Evolutionary conservation across 1,284 basidiomycete genomes (phyloP).

Genomic region (Malassezia sympodialis): DNA sequence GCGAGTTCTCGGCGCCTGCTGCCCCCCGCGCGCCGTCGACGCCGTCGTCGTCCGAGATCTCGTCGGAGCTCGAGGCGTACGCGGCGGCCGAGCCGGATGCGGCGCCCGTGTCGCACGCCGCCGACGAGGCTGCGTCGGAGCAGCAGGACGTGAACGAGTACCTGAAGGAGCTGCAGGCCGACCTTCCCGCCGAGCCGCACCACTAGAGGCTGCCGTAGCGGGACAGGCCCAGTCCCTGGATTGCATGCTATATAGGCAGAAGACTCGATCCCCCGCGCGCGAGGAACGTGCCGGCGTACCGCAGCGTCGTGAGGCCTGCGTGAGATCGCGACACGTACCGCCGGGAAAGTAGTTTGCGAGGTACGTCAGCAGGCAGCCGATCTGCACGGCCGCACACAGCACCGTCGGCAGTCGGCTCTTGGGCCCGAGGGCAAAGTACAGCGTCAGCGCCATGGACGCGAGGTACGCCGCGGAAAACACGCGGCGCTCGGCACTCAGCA

Average conservation of each 20-base stretch:
- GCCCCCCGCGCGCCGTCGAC: constrained; percentile 48
- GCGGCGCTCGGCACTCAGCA: constrained; percentile 51
- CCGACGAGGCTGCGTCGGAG: constrained; percentile 26
- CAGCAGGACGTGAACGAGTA: constrained; percentile 47
- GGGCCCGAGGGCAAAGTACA: constrained; percentile 46
- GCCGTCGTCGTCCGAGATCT: constrained; percentile 48
- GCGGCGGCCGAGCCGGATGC: constrained; percentile 41
- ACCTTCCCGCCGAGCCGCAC: constrained; percentile 42
- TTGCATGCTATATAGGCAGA: constrained; percentile 27
- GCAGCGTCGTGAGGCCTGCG: constrained; percentile 32
- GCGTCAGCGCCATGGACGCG: constrained; percentile 34
- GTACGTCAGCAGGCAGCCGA: constrained; percentile 35
- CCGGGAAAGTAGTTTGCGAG: constrained; percentile 46
- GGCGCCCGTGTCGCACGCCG: constrained; percentile 25
- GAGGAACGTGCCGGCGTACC: constrained; percentile 38
- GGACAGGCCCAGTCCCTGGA: too few relatives aligned
- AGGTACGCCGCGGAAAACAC: constrained; percentile 54
- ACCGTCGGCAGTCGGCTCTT: constrained; percentile 37
- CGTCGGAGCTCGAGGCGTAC: constrained; percentile 50
- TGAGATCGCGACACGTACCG: constrained; percentile 11
- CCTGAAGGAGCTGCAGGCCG: constrained; percentile 42
- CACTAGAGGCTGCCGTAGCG: constrained; percentile 21
- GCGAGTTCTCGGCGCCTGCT: constrained; percentile 49
- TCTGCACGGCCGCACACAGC: constrained; percentile 33
- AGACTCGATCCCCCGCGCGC: constrained; percentile 36